Conservation (phyloP, 2,329 filamentous ascomycete species). For the Rugonectria rugulosa region DNA sequence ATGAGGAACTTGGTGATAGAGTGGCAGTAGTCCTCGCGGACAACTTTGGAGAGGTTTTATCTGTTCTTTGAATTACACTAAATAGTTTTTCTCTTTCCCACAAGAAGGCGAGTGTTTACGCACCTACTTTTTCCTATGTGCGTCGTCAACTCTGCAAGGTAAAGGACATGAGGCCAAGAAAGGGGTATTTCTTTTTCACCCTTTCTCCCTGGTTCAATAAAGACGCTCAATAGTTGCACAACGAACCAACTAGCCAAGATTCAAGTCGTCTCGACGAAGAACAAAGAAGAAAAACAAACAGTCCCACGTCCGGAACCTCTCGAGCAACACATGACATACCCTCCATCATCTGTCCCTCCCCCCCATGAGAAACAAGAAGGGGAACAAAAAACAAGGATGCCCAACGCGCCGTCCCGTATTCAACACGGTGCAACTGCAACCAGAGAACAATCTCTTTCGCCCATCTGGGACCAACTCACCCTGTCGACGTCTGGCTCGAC, state of each 20-base stretch:
- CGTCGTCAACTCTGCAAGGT: too few species aligned
- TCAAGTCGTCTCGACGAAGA: conserved; percentile 5
- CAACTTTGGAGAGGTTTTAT: background rate
- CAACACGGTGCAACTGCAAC: background rate
- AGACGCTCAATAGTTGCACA: background rate
- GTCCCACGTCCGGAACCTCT: background rate
- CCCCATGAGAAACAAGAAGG: background rate
- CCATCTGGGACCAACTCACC: too few species aligned
- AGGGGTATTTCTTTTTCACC: too few species aligned
- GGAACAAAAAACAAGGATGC: too few species aligned
- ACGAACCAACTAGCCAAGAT: background rate
- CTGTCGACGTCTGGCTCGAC: too few species aligned
- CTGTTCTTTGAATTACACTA: background rate
- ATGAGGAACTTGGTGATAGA: background rate
- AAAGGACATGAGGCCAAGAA: too few species aligned
- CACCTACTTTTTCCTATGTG: too few species aligned
- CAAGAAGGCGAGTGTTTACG: background rate
- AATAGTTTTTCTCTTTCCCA: background rate
- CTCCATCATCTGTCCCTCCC: background rate
- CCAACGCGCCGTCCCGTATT: background rate
- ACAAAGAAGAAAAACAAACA: too few species aligned
- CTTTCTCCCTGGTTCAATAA: too few species aligned
- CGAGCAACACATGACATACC: conserved; percentile 14
- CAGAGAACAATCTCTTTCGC: too few species aligned
- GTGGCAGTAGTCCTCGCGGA: conserved; percentile 4